phyloP scores from a whole-genome alignment of 352 stramenopile species.

The Phytophthora cryptogea region DNA sequence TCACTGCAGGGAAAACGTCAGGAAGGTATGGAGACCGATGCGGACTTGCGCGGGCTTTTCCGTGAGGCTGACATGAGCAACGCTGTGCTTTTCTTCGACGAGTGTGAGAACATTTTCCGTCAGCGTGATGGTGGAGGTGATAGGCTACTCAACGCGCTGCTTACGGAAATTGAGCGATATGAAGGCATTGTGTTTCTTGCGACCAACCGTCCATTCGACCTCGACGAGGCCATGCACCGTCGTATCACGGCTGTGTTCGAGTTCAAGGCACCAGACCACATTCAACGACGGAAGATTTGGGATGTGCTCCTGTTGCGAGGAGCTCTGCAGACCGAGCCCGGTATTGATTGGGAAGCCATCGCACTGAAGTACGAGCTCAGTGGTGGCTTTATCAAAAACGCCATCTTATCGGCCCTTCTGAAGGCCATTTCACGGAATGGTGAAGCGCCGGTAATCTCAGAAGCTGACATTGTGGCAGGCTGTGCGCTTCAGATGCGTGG shows the following conservation, averaged over 20 bases:
- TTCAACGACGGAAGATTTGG: conserved; percentile 87
- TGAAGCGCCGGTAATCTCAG: conserved; percentile 65
- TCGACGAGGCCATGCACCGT: conserved; percentile 91
- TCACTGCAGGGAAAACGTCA: conserved; percentile 83
- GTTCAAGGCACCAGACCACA: conserved; percentile 85
- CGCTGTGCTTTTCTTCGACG: conserved; percentile 90
- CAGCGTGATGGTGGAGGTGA: conserved; percentile 83
- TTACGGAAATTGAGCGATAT: conserved; percentile 90
- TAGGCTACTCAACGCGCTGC: conserved; percentile 77
- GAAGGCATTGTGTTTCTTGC: conserved; percentile 90
- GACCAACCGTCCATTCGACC: conserved; percentile 87
- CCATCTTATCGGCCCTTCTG: conserved; percentile 82
- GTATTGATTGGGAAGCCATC: conserved; percentile 87
- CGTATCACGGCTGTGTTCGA: conserved; percentile 90
- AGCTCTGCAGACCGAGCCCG: conserved; percentile 52
- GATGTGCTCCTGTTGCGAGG: conserved; percentile 63
- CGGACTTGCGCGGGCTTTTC: conserved; percentile 83
- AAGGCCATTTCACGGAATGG: conserved; percentile 71
- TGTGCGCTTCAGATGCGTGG: conserved; percentile 89
- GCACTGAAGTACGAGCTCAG: conserved; percentile 89
- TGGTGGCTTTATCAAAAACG: conserved; percentile 92
- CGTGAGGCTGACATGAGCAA: conserved; percentile 91
- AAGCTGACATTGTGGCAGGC: conserved; percentile 78
- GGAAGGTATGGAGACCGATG: conserved; percentile 76
- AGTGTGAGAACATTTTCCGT: conserved; percentile 90